Percentiles rank a stretch among this genome's conserved stretches.
Evolutionary conservation across 805 yeast genomes (phyloP).

Genomic region (Candida alai): DNA sequence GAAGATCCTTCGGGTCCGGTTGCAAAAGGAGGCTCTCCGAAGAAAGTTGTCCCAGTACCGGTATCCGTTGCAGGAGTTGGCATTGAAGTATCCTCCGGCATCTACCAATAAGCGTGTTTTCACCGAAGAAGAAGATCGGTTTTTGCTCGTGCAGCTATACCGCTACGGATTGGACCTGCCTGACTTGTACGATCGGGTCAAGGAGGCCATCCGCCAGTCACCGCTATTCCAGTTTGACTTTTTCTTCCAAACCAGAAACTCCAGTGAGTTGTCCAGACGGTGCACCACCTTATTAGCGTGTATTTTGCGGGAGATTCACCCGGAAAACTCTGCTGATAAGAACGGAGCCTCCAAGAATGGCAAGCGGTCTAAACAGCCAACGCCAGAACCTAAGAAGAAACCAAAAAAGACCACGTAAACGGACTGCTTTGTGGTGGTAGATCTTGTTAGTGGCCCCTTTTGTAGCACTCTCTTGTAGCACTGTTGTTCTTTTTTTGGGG

Average conservation of each 20-base stretch:
- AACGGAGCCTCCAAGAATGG: conserved; percentile 6
- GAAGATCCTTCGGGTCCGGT: conserved; percentile 54
- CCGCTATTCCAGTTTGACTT: conserved; percentile 85
- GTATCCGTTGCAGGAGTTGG: conserved; percentile 78
- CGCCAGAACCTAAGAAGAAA: conserved; percentile 12
- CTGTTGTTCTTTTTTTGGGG: too few relatives aligned
- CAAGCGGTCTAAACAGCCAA: conserved; percentile 12
- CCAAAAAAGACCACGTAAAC: conserved; percentile 8
- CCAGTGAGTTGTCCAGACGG: conserved; percentile 76
- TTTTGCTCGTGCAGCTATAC: conserved; percentile 73
- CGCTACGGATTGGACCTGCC: conserved; percentile 76
- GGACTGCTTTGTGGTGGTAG: not conserved
- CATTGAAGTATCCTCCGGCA: conserved; percentile 68
- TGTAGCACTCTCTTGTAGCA: too few relatives aligned
- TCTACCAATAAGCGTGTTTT: conserved; percentile 59
- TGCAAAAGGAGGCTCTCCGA: conserved; percentile 77
- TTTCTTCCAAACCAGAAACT: conserved; percentile 75
- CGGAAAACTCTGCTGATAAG: conserved; percentile 10
- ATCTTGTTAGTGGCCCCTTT: too few relatives aligned
- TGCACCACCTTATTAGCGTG: conserved; percentile 74
- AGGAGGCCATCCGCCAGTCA: conserved; percentile 68
- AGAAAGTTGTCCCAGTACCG: conserved; percentile 66
- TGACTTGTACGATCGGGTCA: conserved; percentile 73
- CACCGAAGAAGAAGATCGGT: conserved; percentile 89
- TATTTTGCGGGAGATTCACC: conserved; percentile 58